Base-by-base conservation (phyloP, 1,139 yeast species). In the Hyphopichia wangnamkhiaoensis region DNA sequence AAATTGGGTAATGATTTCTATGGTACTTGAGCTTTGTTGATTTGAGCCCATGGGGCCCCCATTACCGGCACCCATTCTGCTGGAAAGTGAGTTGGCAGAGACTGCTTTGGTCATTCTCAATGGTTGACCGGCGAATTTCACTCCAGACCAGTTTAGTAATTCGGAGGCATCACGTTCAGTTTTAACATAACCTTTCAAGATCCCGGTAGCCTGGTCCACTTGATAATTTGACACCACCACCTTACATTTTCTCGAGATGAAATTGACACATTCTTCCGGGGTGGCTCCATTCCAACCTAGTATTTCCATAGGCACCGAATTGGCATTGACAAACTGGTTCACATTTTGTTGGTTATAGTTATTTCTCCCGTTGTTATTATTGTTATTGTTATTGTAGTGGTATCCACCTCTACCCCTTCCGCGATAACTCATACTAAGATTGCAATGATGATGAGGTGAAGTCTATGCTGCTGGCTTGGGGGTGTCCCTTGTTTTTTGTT, bases 261-360 rank as follows among this genome's bases (percentile, higher is more conserved):
- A 90, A 33, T 71, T 69, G 15, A 86, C 69, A 45, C 90, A 69
- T 39, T 87, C 94, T 34, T 80, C 84, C 45, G 71, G 72, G 10
- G 84, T 61, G 2, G 88, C 91, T 38, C 90, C 89, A 49, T 85
- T 83, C 96, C 96, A 90, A 33, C 90, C 89, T 37, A 75, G 67
- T 14, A 89, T 74, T 48, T 84, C 90, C 16, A 86, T 74, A 1
- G 74, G 71, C 3, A 76, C 61, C 24, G 68, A 48, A 43, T 66
- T 74, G 35, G 63, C 66, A 15, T 54, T 47, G 5, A 54, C 63
- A 43, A 50, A 63, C 35, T 66, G 66, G 41, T 68, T 67, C 31
- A 61, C 55, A 34, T 59, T 56, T 41, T 56, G 61, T 37, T 58
- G 61, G 31, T 50, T 47, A 37, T 50, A 46, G 31, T 48, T 52